Evolutionary conservation across 164 flowering plant species (phyloP).

Genomic region (Vitis rupestris): DNA sequence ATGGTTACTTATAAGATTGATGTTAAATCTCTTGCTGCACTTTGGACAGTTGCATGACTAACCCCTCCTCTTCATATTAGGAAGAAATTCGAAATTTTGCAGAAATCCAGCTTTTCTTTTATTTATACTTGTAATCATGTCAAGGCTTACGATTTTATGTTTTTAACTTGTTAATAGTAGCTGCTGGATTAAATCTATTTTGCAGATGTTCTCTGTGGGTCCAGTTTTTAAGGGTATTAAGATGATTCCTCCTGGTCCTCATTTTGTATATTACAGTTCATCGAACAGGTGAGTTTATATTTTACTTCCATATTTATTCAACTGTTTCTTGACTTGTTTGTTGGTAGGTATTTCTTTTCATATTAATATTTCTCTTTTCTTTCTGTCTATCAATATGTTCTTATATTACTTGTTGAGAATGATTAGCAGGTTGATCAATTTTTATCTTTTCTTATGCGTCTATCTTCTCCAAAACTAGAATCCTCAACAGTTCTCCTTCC

Average conservation of each 20-base stretch:
- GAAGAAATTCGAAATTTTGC: neutral
- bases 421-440: neutral
- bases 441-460: neutral
- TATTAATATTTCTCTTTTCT: neutral
- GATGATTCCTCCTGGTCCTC: constrained; percentile 94
- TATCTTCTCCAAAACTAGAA: too few species aligned
- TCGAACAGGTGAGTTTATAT: constrained; percentile 55
- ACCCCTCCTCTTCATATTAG: neutral
- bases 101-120: neutral
- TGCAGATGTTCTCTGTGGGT: constrained; percentile 76
- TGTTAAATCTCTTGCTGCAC: neutral
- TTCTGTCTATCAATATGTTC: neutral
- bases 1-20: too few species aligned
- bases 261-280: constrained; percentile 82
- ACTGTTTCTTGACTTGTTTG: neutral
- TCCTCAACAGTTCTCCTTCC: too few species aligned
- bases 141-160: neutral
- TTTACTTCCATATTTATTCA: neutral
- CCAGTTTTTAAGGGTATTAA: constrained; percentile 86
- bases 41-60: neutral
- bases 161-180: neutral
- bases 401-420: neutral
- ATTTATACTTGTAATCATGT: neutral
- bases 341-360: constrained; percentile 3
- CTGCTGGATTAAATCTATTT: neutral